Conservation (phyloP, 495 filamentous ascomycete genomes). For the Eremomyces bilateralis region DNA sequence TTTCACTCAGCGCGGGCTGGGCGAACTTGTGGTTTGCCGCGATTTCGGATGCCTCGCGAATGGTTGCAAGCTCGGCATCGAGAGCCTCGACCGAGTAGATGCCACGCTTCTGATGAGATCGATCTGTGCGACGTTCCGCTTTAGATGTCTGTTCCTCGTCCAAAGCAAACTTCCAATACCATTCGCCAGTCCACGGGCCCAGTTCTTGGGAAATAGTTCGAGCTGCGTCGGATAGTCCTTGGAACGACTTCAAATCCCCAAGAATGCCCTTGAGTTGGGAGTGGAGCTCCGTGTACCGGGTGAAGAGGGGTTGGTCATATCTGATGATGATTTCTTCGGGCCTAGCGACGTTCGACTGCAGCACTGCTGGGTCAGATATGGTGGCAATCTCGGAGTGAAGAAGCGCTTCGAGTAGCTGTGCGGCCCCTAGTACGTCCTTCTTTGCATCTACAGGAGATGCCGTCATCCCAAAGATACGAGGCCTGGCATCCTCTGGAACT, state of each 20-base stretch:
- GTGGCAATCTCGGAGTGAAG: conserved; percentile 72
- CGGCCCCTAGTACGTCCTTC: conserved; percentile 41
- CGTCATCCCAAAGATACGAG: conserved; percentile 90
- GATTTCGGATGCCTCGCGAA: conserved; percentile 37
- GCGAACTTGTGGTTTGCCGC: conserved; percentile 29
- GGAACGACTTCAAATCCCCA: conserved; percentile 33
- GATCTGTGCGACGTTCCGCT: conserved; percentile 71
- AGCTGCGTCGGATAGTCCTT: conserved; percentile 34
- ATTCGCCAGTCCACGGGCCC: conserved; percentile 73
- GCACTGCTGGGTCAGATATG: conserved; percentile 37
- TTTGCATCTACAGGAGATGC: conserved; percentile 87
- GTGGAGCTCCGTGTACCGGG: conserved; percentile 44
- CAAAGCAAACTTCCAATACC: conserved; percentile 54
- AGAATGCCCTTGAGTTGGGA: conserved; percentile 30
- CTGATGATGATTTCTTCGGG: conserved; percentile 37
- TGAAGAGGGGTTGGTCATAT: conserved; percentile 29
- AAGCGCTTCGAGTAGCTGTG: conserved; percentile 47
- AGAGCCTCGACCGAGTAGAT: conserved; percentile 39
- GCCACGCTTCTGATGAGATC: conserved; percentile 54
- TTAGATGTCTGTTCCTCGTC: conserved; percentile 42
- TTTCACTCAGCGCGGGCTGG: conserved; percentile 18
- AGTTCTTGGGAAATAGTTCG: conserved; percentile 41
- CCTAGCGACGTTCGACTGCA: conserved; percentile 34
- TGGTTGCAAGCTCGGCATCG: conserved; percentile 26
- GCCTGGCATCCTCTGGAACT: conserved; percentile 26